These are phyloP conservation scores for Geum urbanum DNA, from an alignment of 306 rosid genomes.

Conservation along the genomic window DNA sequence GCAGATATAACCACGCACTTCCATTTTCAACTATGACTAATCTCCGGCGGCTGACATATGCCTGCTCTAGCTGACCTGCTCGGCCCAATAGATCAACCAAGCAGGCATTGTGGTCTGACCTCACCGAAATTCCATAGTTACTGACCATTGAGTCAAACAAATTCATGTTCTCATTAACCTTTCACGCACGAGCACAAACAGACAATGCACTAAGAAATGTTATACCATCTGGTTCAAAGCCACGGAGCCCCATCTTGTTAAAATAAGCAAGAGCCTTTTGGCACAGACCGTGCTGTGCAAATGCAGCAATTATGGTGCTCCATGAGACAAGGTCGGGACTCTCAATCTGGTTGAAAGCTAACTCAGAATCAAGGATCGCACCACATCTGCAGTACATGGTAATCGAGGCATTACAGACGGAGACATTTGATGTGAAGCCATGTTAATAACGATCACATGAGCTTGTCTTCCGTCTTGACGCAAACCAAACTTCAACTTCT, in stretches of 20 bases:
- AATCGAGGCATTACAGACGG: conserved; percentile 29
- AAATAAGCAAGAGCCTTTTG: conserved; percentile 36
- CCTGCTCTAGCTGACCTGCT: conserved; percentile 24
- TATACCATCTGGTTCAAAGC: conserved; percentile 41
- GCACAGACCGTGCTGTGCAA: conserved; percentile 48
- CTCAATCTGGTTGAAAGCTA: conserved; percentile 36
- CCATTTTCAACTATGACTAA: not conserved
- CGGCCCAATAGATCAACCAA: conserved; percentile 24
- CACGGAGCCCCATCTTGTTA: conserved; percentile 21
- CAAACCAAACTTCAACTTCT: conserved; percentile 35
- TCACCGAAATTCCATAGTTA: conserved; percentile 6
- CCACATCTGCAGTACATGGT: conserved; percentile 54
- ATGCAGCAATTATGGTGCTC: conserved; percentile 47
- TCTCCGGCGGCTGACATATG: conserved; percentile 6
- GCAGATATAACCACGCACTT: not conserved
- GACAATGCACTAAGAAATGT: conserved; percentile 42
- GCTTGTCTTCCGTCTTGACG: conserved; percentile 34
- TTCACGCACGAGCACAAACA: conserved; percentile 29
- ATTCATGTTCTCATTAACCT: conserved; percentile 14
- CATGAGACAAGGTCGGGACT: conserved; percentile 46
- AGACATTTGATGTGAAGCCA: conserved; percentile 6
- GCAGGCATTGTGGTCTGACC: conserved; percentile 24
- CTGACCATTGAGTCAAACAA: conserved; percentile 16
- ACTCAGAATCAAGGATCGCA: conserved; percentile 33
- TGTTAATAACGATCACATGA: conserved; percentile 21